These are phyloP conservation scores for Xylariomycetidae sp. DNA, from an alignment of 2,329 filamentous ascomycete genomes.

Conservation along the genomic window DNA sequence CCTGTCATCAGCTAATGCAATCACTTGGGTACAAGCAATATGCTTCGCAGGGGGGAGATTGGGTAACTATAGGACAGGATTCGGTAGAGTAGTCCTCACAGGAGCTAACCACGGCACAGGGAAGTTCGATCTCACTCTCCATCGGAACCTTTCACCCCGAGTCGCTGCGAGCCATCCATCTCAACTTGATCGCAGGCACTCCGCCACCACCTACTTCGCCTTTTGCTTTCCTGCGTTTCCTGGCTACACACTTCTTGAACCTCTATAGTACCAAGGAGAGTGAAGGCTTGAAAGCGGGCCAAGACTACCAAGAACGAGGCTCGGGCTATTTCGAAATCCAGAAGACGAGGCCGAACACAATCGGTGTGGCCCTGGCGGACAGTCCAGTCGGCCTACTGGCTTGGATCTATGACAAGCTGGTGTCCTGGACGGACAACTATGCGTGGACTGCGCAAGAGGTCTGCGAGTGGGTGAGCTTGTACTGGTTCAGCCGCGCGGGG, in stretches of 20 bases:
- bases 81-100: neutral
- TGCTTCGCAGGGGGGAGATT: constrained; percentile 13
- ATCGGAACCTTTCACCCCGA: constrained; percentile 7
- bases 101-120: constrained; percentile 2
- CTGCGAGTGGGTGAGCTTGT: constrained; percentile 12
- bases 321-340: constrained; percentile 20
- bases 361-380: constrained; percentile 22
- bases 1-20: constrained; percentile 27
- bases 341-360: constrained; percentile 20
- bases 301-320: constrained; percentile 13
- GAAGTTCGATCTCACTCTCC: constrained; percentile 5
- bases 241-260: constrained; percentile 7
- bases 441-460: constrained; percentile 11
- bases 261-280: constrained; percentile 10
- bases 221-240: constrained; percentile 4
- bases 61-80: constrained; percentile 3
- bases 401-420: constrained; percentile 28
- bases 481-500: constrained; percentile 13
- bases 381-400: constrained; percentile 24
- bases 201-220: constrained; percentile 7
- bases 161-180: constrained; percentile 7
- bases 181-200: constrained; percentile 4
- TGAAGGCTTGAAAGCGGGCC: constrained; percentile 3
- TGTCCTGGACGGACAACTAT: constrained; percentile 21
- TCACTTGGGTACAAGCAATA: constrained; percentile 25